A percentile compares a stretch with the other conserved stretches of the same genome.
Evolutionary conservation across 2,329 filamentous ascomycete species (phyloP).

Genomic region (Dactylellina cionopaga): DNA sequence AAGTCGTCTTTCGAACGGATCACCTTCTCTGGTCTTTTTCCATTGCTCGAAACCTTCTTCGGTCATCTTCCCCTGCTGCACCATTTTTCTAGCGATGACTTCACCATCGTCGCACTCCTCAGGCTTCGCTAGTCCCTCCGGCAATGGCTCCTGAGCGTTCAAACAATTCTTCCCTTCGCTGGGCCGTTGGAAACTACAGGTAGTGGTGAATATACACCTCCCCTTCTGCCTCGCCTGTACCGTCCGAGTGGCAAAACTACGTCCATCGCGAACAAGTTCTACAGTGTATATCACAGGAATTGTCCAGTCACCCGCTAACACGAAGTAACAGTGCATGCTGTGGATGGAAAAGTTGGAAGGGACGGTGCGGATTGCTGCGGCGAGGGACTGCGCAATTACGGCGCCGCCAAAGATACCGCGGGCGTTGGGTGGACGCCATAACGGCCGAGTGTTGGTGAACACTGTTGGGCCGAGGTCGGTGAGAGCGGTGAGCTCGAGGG

Average conservation of each 20-base stretch:
- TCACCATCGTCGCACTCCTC: constrained; percentile 60
- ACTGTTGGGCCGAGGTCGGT: constrained; percentile 68
- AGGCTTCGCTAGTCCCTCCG: constrained; percentile 62
- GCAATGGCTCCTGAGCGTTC: constrained; percentile 66
- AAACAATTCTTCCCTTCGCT: constrained; percentile 67
- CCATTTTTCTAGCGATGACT: constrained; percentile 64
- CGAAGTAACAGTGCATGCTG: constrained; percentile 99
- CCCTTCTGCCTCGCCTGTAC: constrained; percentile 94
- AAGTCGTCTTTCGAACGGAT: constrained; percentile 69
- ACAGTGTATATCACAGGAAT: constrained; percentile 95
- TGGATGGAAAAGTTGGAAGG: constrained; percentile 82
- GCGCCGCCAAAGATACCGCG: constrained; percentile 93
- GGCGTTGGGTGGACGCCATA: constrained; percentile 82
- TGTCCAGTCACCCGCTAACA: constrained; percentile 84
- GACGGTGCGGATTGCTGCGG: constrained; percentile 88
- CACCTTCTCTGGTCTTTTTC: constrained; percentile 58
- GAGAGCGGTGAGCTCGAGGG: constrained; percentile 53
- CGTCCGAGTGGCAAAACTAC: constrained; percentile 88
- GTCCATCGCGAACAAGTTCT: constrained; percentile 88
- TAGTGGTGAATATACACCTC: constrained; percentile 92
- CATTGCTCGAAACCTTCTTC: constrained; percentile 59
- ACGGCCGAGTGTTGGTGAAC: constrained; percentile 90
- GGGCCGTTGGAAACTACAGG: constrained; percentile 80
- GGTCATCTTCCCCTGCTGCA: constrained; percentile 64
- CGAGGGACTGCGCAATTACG: constrained; percentile 90